Evolutionary conservation across 805 yeast genomes (phyloP), one percentile per base, ranked within the genome.

Genomic region (Ogataea philodendri): DNA sequence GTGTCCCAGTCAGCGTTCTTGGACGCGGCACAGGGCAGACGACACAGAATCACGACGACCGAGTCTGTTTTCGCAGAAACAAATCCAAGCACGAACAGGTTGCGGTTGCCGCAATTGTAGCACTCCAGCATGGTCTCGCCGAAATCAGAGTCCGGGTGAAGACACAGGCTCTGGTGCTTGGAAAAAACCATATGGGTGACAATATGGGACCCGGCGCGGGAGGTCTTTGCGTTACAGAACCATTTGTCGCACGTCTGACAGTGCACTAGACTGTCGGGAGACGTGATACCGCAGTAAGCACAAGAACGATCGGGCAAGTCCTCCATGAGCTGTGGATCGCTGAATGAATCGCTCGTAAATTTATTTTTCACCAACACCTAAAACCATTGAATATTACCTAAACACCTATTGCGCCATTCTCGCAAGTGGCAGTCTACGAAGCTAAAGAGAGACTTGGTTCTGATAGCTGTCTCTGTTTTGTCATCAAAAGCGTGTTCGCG

Each of bases 61-160:
- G 88, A 79, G 47, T 86, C 94, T 40, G 80, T 74, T 53, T 84
- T 85, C 4, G 96, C 96, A 16, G 88, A 73, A 10, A 89, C 93
- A 59, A 81, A 87, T 0, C 97, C 97, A 23, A 89, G 65, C 16
- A 81, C 68, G 49, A 89, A 89, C 3, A 79, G 83, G 50, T 89
- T 89, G 41, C 69, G 76, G 54, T 74, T 76, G 19, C 96, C 96
- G 65, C 97, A 89, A 53, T 80, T 81, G 62, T 88, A 89, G 63
- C 97, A 89, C 58, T 89, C 97, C 39, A 89, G 63, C 2, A 78
- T 71, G 5, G 89, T 81, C 35, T 84, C 95, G n/a, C 96, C 96
- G 16, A 88, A 66, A 42, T 84, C 88, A 2, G 89, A 80, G 16
- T 82, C 83, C 22, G 79, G 79, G 57, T 88, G 96, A 29, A 87